Evolutionary conservation across 1,284 basidiomycete genomes (phyloP), one percentile per base, ranked within the genome.

Genomic region (Boletus semigastroideus): DNA sequence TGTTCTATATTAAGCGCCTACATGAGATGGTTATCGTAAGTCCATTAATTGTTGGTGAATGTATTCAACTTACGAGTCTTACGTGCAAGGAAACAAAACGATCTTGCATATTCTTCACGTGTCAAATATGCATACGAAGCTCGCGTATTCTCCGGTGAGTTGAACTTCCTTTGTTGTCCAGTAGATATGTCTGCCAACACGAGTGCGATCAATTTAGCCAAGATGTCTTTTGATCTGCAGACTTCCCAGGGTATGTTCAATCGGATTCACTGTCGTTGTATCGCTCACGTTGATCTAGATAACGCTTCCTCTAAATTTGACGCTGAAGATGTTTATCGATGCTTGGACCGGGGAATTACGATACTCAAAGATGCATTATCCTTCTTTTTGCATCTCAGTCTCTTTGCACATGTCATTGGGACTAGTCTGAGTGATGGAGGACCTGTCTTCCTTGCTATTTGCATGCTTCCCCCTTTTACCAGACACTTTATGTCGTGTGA

Each of bases 101-200:
- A n/a, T 2, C 44, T 46, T 0, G 39, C 41, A 0, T 57, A 66
- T 40, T 31, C 39, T 7, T 47, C 62, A 13, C 59, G 59, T 7
- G 45, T 66, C n/a, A 54, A 53, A n/a, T 61, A 67, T 22, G 52
- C 54, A 40, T 62, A 49, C 17, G 33, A 65, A 42, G 57, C 54
- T 22, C 56, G 57, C 8, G 4, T 66, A 4, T 66, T 65, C 43
- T 52, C 51, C 13, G 57, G 65, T 60, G 41, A 49, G 45, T 4
- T 11, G 3, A 16, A 4, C 19, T 33, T 12, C 14, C 33, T n/a
- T 16, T 34, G 16, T 16, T 34, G 14, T 16, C 5, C 16, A 16
- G 17, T 25, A n/a, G n/a, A 20, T 27, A 20, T 27, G 22, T 22
- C 22, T 22, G 22, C 25, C 10, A 27, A 6, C 27, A 11, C 33